Base-by-base conservation (phyloP, 768 basidiomycete species). In the Boletus tomentosulus region DNA sequence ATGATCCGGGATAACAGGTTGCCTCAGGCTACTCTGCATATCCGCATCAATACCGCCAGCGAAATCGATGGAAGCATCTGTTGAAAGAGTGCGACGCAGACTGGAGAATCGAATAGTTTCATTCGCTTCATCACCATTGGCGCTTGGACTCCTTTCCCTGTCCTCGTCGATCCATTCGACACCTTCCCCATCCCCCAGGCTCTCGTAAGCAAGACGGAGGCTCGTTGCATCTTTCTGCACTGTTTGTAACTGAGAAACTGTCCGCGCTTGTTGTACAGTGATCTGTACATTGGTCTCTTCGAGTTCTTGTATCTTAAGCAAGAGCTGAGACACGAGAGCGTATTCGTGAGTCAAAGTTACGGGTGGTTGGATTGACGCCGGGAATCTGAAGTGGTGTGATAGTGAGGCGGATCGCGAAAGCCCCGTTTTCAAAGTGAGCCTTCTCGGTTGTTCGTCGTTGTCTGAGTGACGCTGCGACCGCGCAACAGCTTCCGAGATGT, bases 261-360 rank as follows among this genome's bases (percentile, higher is more conserved):
- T 89, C 59, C 80, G 78, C 1, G 67, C 68, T 64, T 92, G 89
- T 57, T 87, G 82, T 52, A 77, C 72, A 22, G 81, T 73, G 39
- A 92, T 89, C 51, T 80, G 78, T 7, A 72, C 57, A 59, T 92
- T 92, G 3, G 87, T 80, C 37, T 83, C 78, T 62, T 92, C 88
- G 1, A 92, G 76, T 65, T 92, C 89, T 45, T 78, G 75, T 48
- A 92, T 87, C 71, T 92, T 92, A 15, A 72, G 64, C 41, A 91
- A 70, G 7, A 92, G 79, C 64, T 89, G 85, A 10, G 82, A 74
- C n/a, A 92, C 79, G 49, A 92, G 75, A 58, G 68, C 73, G 58
- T 76, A 81, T 68, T 85, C 73, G 16, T 62, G 64, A 7, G 57
- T 59, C 34, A 57, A 43, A 35, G 57, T 48, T 48, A 58, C 61